Evolutionary conservation across 2,329 filamentous ascomycete species (phyloP), one percentile per base, ranked within the genome.

Genomic region (Verticillium longisporum): DNA sequence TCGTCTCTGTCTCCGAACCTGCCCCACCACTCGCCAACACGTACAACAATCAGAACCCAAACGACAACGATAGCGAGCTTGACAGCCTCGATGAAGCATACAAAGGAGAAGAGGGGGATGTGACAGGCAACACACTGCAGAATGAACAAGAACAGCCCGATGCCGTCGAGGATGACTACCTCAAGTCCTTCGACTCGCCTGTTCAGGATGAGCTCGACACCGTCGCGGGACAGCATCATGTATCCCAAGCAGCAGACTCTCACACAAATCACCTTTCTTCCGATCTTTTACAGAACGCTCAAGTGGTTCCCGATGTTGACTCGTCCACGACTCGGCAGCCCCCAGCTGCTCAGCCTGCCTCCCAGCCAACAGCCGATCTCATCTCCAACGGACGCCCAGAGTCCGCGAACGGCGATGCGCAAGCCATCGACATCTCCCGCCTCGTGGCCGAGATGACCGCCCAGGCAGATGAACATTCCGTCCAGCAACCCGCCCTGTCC

Each of bases 131-230:
- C 53, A 70, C 70, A 61, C 68, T 65, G 55, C 71, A 68, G 57
- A 64, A 67, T 62, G 67, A 68, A 61, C 69, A 70, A 58, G 61
- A 63, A 55, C 68, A 68, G 21, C 63, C 66, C 38, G 70, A 67
- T 50, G 62, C 67, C 55, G 60, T 70, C 71, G 76, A 74, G 69
- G 79, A 81, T 74, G 79, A 82, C 66, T 80, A 82, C 73, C 77
- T 78, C 67, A 81, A 77, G 69, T 78, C 74, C 41, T 80, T 81
- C 76, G 77, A 82, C 71, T 82, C 80, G 61, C 77, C 78, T 61
- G 73, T 74, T 68, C 73, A 68, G 55, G 71, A 67, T 63, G 74
- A 70, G 62, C 72, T 72, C 64, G 72, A 70, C 66, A 70, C 73
- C 69, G 67, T 63, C 65, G 65, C 65, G 61, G 69, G 66, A 61